A percentile compares a stretch with the other conserved stretches of the same genome.
phyloP scores from a whole-genome alignment of 345 rosid species.

The Adansonia digitata region DNA sequence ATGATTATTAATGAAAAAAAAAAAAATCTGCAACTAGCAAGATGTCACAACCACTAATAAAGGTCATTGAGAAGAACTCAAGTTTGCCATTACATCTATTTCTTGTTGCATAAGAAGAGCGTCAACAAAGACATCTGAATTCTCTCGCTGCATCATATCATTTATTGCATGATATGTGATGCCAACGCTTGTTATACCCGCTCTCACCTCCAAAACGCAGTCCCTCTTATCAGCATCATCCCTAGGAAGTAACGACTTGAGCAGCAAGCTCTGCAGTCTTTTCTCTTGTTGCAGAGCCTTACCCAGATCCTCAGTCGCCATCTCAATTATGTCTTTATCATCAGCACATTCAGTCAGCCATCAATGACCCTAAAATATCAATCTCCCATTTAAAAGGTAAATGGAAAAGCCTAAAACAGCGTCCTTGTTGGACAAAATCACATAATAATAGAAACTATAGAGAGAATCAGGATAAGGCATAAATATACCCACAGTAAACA shows the following conservation, averaged over 20 bases:
- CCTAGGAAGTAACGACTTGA: constrained; percentile 75
- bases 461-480: not conserved
- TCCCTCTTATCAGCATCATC: constrained; percentile 96
- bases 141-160: constrained; percentile 80
- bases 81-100: constrained; percentile 88
- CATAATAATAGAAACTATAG: not conserved
- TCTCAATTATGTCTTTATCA: constrained; percentile 72
- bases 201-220: constrained; percentile 96
- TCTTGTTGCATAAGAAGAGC: constrained; percentile 82
- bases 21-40: not conserved
- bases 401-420: not conserved
- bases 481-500: not conserved
- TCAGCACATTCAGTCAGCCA: constrained; percentile 55
- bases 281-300: constrained; percentile 58
- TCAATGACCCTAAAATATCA: constrained; percentile 54
- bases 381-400: constrained; percentile 49
- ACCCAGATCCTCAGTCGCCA: constrained; percentile 63
- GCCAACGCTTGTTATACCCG: constrained; percentile 81
- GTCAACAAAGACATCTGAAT: constrained; percentile 69
- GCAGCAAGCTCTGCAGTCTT: constrained; percentile 62
- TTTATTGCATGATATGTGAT: constrained; percentile 72
- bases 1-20: not conserved
- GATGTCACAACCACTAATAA: not conserved
- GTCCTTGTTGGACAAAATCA: not conserved
- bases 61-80: constrained; percentile 43